Evolutionary conservation across 352 stramenopile genomes (phyloP).

Genomic region (Hyaloperonospora arabidopsidis): DNA sequence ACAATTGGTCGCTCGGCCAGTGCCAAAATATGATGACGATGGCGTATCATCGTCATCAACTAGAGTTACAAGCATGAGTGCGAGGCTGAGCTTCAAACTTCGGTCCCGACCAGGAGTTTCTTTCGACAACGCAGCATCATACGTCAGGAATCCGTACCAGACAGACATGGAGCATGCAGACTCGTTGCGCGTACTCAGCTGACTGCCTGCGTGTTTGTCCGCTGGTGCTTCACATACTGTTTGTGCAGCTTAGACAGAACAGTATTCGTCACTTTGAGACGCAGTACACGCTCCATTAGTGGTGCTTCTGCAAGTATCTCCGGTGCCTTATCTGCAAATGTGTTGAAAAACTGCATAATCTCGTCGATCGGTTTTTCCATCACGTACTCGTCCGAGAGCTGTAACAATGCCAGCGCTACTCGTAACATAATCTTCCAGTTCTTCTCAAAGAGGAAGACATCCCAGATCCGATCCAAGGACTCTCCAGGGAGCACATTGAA

Average conservation of each 20-base stretch:
- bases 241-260: constrained; percentile 69
- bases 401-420: constrained; percentile 56
- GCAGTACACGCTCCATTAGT: constrained; percentile 42
- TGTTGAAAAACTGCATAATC: constrained; percentile 85
- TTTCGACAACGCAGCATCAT: no score
- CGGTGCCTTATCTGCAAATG: constrained; percentile 50
- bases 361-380: constrained; percentile 66
- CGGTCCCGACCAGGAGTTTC: no score
- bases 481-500: constrained; percentile 70
- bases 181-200: no score
- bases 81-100: no score
- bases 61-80: no score
- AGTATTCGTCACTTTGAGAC: constrained; percentile 73
- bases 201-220: constrained; percentile 7
- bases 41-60: no score
- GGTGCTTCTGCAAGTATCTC: constrained; percentile 44
- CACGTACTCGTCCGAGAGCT: constrained; percentile 58
- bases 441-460: constrained; percentile 80
- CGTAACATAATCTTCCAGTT: constrained; percentile 83
- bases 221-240: constrained; percentile 53
- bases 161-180: no score
- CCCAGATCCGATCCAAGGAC: constrained; percentile 74
- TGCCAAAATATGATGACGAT: no score
- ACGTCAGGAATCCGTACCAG: no score
- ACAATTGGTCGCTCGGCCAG: no score